Evolutionary conservation across 768 basidiomycete species (phyloP).

Genomic region (Hypholoma sublateritium): DNA sequence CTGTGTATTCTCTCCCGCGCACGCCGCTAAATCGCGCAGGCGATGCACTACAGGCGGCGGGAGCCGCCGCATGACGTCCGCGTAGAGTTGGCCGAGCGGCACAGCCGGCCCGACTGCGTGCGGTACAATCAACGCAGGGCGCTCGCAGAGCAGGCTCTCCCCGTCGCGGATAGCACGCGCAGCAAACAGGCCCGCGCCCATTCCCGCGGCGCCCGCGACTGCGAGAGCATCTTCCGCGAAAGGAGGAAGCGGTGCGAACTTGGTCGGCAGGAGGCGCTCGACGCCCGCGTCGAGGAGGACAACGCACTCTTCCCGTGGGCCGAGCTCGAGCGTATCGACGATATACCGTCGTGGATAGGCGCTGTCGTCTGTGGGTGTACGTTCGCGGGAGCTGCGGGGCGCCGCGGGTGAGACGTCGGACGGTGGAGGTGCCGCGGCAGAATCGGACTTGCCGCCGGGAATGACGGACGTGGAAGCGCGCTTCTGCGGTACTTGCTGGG

Average conservation of each 20-base stretch:
- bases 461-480: too few relatives aligned
- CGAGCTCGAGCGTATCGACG: not conserved
- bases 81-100: slow-evolving; percentile 24
- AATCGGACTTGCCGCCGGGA: too few relatives aligned
- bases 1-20: slow-evolving; percentile 1
- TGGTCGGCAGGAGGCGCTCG: slow-evolving; percentile 23
- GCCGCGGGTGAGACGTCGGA: too few relatives aligned
- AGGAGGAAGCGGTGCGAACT: not conserved
- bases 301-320: slow-evolving; percentile 16
- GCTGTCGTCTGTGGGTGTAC: not conserved
- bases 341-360: not conserved
- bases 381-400: too few relatives aligned
- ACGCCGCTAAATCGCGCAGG: slow-evolving; percentile 21
- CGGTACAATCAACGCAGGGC: slow-evolving; percentile 32
- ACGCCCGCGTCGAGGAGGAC: slow-evolving; percentile 31
- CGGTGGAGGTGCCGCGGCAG: too few relatives aligned
- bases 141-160: slow-evolving; percentile 28
- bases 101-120: slow-evolving; percentile 23
- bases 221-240: slow-evolving; percentile 3
- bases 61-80: slow-evolving; percentile 25
- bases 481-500: too few relatives aligned
- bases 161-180: slow-evolving; percentile 17
- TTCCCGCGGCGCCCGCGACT: slow-evolving; percentile 11
- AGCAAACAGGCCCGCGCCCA: slow-evolving; percentile 29
- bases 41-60: slow-evolving; percentile 14